A percentile compares a stretch with the other conserved stretches of the same genome.
These are phyloP conservation scores for Alternaria burnsii DNA, from an alignment of 2,329 filamentous ascomycete species.

Conservation along the genomic window DNA sequence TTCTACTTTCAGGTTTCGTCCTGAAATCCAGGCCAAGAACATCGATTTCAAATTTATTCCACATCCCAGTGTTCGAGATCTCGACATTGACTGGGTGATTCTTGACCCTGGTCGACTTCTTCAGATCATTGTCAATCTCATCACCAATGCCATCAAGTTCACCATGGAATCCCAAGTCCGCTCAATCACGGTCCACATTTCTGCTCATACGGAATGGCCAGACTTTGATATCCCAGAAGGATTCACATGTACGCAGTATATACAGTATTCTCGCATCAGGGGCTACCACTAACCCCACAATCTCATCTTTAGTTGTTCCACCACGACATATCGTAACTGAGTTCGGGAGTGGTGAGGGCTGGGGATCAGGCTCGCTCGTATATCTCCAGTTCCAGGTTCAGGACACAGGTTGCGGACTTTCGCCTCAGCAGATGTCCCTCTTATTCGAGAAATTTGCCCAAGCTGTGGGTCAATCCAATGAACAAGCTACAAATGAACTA, in stretches of 20 bases:
- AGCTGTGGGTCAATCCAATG: slow-evolving; percentile 11
- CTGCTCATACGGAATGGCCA: slow-evolving; percentile 47
- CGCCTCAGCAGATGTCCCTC: slow-evolving; percentile 39
- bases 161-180: slow-evolving; percentile 49
- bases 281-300: not conserved
- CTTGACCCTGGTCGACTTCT: slow-evolving; percentile 55
- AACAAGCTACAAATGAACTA: not conserved
- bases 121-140: slow-evolving; percentile 54
- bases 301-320: slow-evolving; percentile 26
- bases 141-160: slow-evolving; percentile 60
- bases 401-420: slow-evolving; percentile 47
- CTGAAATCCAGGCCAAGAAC: slow-evolving; percentile 44
- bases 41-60: slow-evolving; percentile 42
- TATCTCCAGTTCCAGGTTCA: slow-evolving; percentile 43
- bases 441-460: slow-evolving; percentile 46
- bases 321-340: slow-evolving; percentile 24
- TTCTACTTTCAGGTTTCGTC: slow-evolving; percentile 28
- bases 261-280: not conserved
- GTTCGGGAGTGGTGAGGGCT: slow-evolving; percentile 35
- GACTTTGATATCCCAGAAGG: slow-evolving; percentile 22
- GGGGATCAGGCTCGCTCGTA: slow-evolving; percentile 38
- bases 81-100: slow-evolving; percentile 51
- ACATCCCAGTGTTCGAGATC: slow-evolving; percentile 45
- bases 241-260: slow-evolving; percentile 24
- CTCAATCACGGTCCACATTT: slow-evolving; percentile 50